Percentiles rank a stretch among this genome's conserved stretches.
These are phyloP conservation scores for Aphanomyces astaci DNA, from an alignment of 352 stramenopile species.

Conservation along the genomic window DNA sequence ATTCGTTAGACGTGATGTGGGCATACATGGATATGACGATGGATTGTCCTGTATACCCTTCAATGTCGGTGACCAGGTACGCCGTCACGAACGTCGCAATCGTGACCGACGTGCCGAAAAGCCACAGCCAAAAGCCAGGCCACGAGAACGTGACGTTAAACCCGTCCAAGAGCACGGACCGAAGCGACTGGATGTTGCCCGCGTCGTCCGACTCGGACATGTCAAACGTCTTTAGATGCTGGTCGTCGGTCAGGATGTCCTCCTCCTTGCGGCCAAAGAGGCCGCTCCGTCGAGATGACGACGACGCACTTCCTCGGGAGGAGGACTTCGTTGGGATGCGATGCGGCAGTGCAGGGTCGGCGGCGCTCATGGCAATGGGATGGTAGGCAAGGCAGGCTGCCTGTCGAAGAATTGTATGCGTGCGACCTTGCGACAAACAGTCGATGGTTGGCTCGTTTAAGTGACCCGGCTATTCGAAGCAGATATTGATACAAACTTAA, in stretches of 20 bases:
- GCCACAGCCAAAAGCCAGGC: not conserved
- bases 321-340: not conserved
- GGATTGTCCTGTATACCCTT: not conserved
- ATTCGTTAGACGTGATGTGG: not conserved
- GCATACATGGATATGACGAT: not conserved
- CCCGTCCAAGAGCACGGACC: not conserved
- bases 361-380: too few relatives aligned
- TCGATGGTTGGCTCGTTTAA: too few relatives aligned
- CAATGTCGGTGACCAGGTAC: not conserved
- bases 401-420: too few relatives aligned
- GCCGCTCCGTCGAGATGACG: not conserved
- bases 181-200: not conserved
- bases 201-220: not conserved
- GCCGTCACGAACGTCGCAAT: not conserved
- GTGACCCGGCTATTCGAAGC: too few relatives aligned
- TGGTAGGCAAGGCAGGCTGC: too few relatives aligned
- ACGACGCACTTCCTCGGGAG: not conserved
- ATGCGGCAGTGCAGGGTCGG: not conserved
- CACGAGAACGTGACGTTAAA: conserved; percentile 3
- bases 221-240: not conserved
- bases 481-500: too few relatives aligned
- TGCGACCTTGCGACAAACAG: too few relatives aligned
- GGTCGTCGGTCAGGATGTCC: not conserved
- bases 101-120: not conserved
- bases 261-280: conserved; percentile 9